Percentiles rank a stretch among this genome's conserved stretches.
Conservation (phyloP, 352 stramenopile genomes). For the Phytophthora fragariae region DNA sequence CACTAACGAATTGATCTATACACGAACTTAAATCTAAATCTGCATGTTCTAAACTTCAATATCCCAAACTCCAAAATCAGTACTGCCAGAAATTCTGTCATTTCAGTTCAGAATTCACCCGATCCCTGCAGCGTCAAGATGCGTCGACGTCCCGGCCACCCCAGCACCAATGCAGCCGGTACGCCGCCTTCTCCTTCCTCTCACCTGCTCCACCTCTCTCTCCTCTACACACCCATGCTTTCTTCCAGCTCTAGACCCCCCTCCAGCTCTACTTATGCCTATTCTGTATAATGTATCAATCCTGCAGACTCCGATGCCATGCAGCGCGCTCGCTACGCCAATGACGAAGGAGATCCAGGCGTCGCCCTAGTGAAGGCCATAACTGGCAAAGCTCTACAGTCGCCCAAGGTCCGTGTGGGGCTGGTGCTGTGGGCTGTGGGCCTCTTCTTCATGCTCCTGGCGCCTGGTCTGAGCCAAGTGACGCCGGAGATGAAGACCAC, state of each 20-base stretch:
- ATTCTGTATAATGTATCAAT: constrained; percentile 15
- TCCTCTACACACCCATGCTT: constrained; percentile 12
- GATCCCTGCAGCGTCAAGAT: constrained; percentile 26
- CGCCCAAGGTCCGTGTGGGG: constrained; percentile 71
- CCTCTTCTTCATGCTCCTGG: constrained; percentile 86
- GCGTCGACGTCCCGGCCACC: constrained; percentile 42
- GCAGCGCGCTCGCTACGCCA: constrained; percentile 30
- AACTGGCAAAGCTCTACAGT: constrained; percentile 60
- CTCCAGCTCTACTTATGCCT: constrained; percentile 19
- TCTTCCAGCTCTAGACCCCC: constrained; percentile 1
- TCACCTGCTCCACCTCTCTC: constrained; percentile 1
- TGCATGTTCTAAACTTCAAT: neutral
- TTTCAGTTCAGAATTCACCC: constrained; percentile 1
- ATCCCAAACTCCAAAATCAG: neutral
- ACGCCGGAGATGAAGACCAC: constrained; percentile 81
- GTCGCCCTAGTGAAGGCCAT: constrained; percentile 64
- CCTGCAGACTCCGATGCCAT: constrained; percentile 37
- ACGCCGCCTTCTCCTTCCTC: neutral
- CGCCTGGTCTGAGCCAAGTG: constrained; percentile 60
- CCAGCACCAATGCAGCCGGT: constrained; percentile 29
- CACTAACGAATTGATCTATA: too few relatives aligned
- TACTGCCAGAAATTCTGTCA: neutral
- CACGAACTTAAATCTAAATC: too few relatives aligned
- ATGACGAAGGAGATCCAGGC: constrained; percentile 47
- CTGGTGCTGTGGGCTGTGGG: constrained; percentile 76